A percentile compares a stretch with the other conserved stretches of the same genome.
phyloP scores from a whole-genome alignment of 139 green algal species.

The Asterochloris sp. region DNA sequence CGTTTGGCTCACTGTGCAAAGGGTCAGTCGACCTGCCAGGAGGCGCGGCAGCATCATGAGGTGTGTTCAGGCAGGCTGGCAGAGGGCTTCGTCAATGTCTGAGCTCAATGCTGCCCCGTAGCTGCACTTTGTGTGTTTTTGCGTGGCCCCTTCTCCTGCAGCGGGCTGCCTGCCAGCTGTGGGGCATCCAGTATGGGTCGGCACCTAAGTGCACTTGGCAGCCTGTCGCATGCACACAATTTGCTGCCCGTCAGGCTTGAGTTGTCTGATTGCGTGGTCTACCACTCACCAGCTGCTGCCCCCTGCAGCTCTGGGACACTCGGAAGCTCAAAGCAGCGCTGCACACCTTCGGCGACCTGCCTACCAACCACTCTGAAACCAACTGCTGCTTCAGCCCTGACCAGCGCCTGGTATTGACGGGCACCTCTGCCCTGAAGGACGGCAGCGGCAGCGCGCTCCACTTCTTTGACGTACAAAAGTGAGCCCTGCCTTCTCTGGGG shows the following conservation, averaged over 20 bases:
- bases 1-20: no score
- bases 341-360: conserved; percentile 52
- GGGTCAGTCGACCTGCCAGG: no score
- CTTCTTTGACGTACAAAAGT: conserved; percentile 45
- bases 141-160: no score
- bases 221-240: background rate
- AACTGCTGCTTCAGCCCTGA: conserved; percentile 80
- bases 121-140: no score
- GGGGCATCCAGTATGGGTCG: no score
- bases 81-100: no score
- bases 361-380: conserved; percentile 50
- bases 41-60: no score
- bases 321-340: conserved; percentile 77
- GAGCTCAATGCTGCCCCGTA: no score
- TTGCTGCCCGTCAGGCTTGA: background rate
- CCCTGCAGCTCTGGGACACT: conserved; percentile 54
- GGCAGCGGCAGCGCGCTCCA: conserved; percentile 21
- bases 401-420: conserved; percentile 75
- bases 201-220: background rate
- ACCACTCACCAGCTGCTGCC: background rate
- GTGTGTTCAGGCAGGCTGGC: no score
- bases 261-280: background rate
- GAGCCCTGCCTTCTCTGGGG: conserved; percentile 10
- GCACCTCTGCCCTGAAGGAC: conserved; percentile 34
- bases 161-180: no score